Evolutionary conservation across 2,329 filamentous ascomycete genomes (phyloP), one percentile per base, ranked within the genome.

Genomic region (Calonectria ilicicola): DNA sequence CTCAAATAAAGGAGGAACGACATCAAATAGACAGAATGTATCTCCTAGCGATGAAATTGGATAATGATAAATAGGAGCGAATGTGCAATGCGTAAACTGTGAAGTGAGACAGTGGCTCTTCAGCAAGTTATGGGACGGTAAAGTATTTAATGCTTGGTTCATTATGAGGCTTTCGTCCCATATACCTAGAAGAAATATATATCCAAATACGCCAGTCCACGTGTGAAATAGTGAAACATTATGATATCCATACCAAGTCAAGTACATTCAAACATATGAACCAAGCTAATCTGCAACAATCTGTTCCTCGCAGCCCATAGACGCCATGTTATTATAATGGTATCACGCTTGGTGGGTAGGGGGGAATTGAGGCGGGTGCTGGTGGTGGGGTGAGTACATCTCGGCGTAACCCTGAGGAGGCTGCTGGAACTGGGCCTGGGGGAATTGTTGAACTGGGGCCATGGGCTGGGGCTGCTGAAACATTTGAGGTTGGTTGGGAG

Each of bases 1-100:
- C 75, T 87, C 58, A 72, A 78, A 6, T 78, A 73, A 42, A 42
- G 32, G 51, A 42, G 32, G 17, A 15, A 19, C 6, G 5, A 3
- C 8, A 19, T 3, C 14, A 19, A 35, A 17, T 14, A 35, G 10
- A 35, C 32, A 35, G 32, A 35, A 35, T 35, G 10, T 35, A 35
- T 35, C 32, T 8, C 32, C 32, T 14, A 35, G 32, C 32, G 9
- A 35, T 35, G 32, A 35, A 35, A 35, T 9, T 35, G 32, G 32
- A 35, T 35, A 35, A 35, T 14, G 9, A 35, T 35, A 10, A 35
- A 12, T 35, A 35, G 32, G 10, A 35, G 7, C 10, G 32, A 10
- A 9, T 35, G 32, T 14, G 12, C 32, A 12, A 8, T 35, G 32
- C 10, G 32, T 35, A 10, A 12, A 32, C 21, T 56, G 51, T 56